Conservation (phyloP, 768 basidiomycete species). For the Dictyophora rubrovolvata region DNA sequence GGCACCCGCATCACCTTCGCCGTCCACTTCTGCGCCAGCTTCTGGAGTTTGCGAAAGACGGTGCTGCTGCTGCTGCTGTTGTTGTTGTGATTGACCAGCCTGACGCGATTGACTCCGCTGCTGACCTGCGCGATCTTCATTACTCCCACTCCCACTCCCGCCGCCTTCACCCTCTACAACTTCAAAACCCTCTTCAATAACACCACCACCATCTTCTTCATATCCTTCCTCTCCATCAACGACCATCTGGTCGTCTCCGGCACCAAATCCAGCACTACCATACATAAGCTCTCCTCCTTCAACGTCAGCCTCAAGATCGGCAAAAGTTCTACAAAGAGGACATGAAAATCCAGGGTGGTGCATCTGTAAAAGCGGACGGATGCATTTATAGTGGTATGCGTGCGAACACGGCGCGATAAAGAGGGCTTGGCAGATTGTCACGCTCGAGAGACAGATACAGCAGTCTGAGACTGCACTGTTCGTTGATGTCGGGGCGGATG, state of each 20-base stretch:
- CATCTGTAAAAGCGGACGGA: constrained; percentile 78
- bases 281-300: constrained; percentile 28
- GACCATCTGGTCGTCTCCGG: not conserved
- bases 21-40: not conserved
- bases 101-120: not conserved
- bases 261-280: not conserved
- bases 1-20: not conserved
- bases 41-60: no score
- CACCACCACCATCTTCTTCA: not conserved
- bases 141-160: not conserved
- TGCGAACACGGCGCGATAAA: constrained; percentile 98
- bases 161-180: not conserved
- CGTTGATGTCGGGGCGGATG: constrained; percentile 41
- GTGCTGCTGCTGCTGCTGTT: no score
- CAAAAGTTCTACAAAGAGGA: constrained; percentile 89
- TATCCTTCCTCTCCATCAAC: not conserved
- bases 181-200: not conserved
- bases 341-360: constrained; percentile 93
- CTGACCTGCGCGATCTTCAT: not conserved
- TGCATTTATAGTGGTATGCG: constrained; percentile 95
- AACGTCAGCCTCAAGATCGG: constrained; percentile 92
- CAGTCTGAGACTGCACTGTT: constrained; percentile 5
- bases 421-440: constrained; percentile 88
- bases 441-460: constrained; percentile 57
- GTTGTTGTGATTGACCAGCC: no score